These are phyloP conservation scores for Asterochloris erici DNA, from an alignment of 139 green algal genomes.

Conservation along the genomic window DNA sequence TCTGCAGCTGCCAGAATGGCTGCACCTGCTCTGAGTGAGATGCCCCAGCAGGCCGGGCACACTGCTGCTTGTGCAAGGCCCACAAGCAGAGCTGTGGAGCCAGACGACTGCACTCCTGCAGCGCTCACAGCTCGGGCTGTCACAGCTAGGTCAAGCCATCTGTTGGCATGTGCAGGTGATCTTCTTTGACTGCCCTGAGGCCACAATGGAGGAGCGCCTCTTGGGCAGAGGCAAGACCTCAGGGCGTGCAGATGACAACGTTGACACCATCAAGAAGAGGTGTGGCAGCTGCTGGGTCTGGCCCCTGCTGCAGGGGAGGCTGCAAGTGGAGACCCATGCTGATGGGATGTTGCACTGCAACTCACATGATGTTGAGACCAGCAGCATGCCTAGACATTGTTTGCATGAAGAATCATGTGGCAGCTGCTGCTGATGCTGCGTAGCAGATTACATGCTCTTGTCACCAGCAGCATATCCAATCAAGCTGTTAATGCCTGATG, in stretches of 20 bases:
- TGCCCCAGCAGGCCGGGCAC: too few species aligned
- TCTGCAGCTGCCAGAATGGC: too few species aligned
- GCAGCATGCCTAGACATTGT: too few species aligned
- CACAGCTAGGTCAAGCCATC: too few species aligned
- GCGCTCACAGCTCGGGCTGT: too few species aligned
- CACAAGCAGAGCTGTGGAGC: too few species aligned
- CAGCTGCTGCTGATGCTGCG: background rate
- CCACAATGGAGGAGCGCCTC: slow-evolving; percentile 41
- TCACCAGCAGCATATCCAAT: background rate
- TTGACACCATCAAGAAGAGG: slow-evolving; percentile 46
- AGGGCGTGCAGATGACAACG: slow-evolving; percentile 48
- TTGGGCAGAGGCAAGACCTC: slow-evolving; percentile 39
- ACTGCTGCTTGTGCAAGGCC: too few species aligned
- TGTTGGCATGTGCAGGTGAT: slow-evolving; percentile 5
- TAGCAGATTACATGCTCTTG: too few species aligned
- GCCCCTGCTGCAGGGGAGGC: slow-evolving; percentile 2
- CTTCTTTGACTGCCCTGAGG: slow-evolving; percentile 25
- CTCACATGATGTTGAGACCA: too few species aligned
- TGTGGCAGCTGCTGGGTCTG: slow-evolving; percentile 2
- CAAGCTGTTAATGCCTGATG: background rate
- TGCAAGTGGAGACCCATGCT: background rate
- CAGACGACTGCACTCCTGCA: too few species aligned
- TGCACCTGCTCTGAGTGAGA: too few species aligned
- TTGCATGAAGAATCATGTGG: background rate
- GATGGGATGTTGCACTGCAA: too few species aligned